These are phyloP conservation scores for Pichia nanzhaoensis DNA, from an alignment of 805 yeast genomes.

Conservation along the genomic window DNA sequence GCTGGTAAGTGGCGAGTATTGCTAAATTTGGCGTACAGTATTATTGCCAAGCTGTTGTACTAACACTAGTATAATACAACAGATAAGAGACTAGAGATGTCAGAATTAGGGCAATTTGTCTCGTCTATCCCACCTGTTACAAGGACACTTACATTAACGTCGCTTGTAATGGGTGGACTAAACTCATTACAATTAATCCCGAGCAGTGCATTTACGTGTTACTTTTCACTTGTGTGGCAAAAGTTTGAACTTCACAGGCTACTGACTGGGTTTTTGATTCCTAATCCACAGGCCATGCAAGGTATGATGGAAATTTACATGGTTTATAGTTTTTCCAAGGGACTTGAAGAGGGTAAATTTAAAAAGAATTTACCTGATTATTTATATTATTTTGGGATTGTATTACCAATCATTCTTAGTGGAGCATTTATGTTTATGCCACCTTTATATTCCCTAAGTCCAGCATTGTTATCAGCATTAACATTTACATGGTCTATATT, in stretches of 20 bases:
- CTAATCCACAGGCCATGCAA: slow-evolving; percentile 36
- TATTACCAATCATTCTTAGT: slow-evolving; percentile 41
- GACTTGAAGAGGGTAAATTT: slow-evolving; percentile 49
- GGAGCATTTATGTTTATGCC: slow-evolving; percentile 27
- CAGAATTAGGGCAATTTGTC: slow-evolving; percentile 32
- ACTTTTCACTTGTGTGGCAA: slow-evolving; percentile 27
- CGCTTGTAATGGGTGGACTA: slow-evolving; percentile 39
- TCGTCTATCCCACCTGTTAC: slow-evolving; percentile 56
- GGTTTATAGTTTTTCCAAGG: slow-evolving; percentile 50
- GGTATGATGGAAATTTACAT: slow-evolving; percentile 48
- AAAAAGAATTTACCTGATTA: slow-evolving; percentile 45
- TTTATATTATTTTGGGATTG: slow-evolving; percentile 44
- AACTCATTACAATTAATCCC: slow-evolving; percentile 28
- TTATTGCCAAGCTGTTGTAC: too few relatives aligned
- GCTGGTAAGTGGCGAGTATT: too few relatives aligned
- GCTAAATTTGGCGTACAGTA: too few relatives aligned
- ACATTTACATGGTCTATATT: slow-evolving; percentile 59
- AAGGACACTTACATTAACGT: slow-evolving; percentile 43
- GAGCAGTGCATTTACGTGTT: slow-evolving; percentile 21
- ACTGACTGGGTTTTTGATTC: slow-evolving; percentile 44
- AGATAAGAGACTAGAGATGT: slow-evolving; percentile 16
- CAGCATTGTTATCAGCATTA: slow-evolving; percentile 45
- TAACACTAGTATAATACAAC: too few relatives aligned
- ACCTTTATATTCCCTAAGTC: slow-evolving; percentile 24
- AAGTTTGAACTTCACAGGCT: slow-evolving; percentile 40